phyloP scores from a whole-genome alignment of 768 basidiomycete genomes.

The Suillus weaverae region DNA sequence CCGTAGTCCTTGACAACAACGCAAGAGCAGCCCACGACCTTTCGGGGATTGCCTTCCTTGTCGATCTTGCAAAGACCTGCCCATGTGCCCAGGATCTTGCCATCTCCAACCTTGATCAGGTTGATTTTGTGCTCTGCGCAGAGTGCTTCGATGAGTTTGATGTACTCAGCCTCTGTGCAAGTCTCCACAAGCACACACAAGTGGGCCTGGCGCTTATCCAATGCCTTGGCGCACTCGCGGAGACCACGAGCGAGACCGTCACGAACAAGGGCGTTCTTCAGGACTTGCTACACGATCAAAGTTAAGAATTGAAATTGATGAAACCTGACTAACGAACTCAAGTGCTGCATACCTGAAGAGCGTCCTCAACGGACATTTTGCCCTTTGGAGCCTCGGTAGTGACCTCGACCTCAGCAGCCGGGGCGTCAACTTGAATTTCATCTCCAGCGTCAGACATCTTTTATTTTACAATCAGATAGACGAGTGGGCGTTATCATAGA shows the following conservation, averaged over 20 bases:
- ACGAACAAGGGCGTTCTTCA: constrained; percentile 98
- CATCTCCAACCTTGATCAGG: constrained; percentile 98
- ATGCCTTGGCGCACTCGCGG: constrained; percentile 95
- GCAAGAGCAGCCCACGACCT: constrained; percentile 89
- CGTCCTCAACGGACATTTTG: constrained; percentile 94
- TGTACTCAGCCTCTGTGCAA: constrained; percentile 98
- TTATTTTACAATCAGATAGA: constrained; percentile 9
- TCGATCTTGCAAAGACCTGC: constrained; percentile 99
- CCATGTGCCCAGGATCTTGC: constrained; percentile 98
- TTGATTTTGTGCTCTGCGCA: constrained; percentile 99
- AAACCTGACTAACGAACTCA: not conserved
- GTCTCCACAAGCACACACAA: constrained; percentile 99
- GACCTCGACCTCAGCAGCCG: constrained; percentile 73
- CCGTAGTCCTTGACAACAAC: constrained; percentile 99
- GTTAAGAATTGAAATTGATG: not conserved
- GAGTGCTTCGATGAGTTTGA: constrained; percentile 99
- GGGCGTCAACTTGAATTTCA: constrained; percentile 78
- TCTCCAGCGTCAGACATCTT: constrained; percentile 99
- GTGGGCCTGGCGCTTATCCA: constrained; percentile 98
- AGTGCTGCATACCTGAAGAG: constrained; percentile 66
- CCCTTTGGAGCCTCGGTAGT: constrained; percentile 89
- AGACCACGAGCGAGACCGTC: constrained; percentile 98
- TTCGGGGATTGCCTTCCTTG: constrained; percentile 96
- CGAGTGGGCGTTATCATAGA: constrained; percentile 8
- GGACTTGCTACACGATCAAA: constrained; percentile 70